Evolutionary conservation across 495 filamentous ascomycete species (phyloP).

Genomic region (Rusavskia elegans): DNA sequence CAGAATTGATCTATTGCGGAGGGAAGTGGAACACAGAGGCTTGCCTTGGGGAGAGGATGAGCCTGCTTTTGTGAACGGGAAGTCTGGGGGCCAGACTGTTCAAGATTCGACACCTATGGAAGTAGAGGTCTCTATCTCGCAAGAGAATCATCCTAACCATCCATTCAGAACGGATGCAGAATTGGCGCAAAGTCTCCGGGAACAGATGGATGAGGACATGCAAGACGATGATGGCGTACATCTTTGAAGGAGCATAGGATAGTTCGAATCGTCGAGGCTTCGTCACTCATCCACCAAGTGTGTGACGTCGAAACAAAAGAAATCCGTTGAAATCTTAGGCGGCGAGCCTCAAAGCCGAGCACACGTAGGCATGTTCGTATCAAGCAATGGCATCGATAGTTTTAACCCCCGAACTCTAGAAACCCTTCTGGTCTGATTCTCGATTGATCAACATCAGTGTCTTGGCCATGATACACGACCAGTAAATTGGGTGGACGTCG

Average conservation of each 20-base stretch:
- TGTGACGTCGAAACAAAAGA: too few relatives aligned
- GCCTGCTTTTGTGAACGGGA: constrained; percentile 19
- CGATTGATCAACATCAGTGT: too few relatives aligned
- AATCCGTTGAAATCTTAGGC: too few relatives aligned
- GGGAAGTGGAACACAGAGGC: constrained; percentile 63
- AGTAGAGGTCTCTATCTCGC: constrained; percentile 1
- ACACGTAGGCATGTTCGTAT: too few relatives aligned
- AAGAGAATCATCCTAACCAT: background rate
- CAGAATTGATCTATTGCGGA: constrained; percentile 49
- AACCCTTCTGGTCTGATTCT: too few relatives aligned
- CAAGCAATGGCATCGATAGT: too few relatives aligned
- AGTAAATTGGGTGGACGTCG: too few relatives aligned
- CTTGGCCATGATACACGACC: too few relatives aligned
- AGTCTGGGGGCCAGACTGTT: constrained; percentile 11
- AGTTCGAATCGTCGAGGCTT: background rate
- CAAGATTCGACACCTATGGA: constrained; percentile 9
- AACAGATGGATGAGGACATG: constrained; percentile 25
- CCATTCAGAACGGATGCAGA: constrained; percentile 24
- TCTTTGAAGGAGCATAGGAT: constrained; percentile 23
- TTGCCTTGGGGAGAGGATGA: constrained; percentile 47
- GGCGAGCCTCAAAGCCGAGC: too few relatives aligned
- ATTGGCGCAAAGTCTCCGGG: constrained; percentile 26
- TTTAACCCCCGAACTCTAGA: too few relatives aligned
- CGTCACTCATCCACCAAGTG: too few relatives aligned
- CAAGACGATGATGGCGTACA: constrained; percentile 48